Base-by-base conservation (phyloP, 495 filamentous ascomycete genomes). In the Annulohypoxylon bovei region DNA sequence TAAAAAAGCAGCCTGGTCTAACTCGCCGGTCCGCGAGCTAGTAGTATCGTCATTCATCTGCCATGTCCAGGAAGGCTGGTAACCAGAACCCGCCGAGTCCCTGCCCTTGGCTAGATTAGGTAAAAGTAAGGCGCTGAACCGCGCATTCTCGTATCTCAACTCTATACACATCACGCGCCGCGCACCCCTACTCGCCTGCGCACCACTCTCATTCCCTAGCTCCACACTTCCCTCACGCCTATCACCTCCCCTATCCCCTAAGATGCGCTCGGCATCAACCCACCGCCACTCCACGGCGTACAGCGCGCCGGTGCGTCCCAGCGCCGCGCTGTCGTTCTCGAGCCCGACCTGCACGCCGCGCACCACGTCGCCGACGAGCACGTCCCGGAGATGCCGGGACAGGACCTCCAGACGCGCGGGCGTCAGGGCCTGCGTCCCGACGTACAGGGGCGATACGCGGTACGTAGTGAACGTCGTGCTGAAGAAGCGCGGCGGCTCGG, bases 381-480 rank as follows among this genome's bases (percentile, higher is more conserved):
- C 71, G 23, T 84, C 82, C 7, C 83, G 77, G 2, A 85, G 68
- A 0, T 79, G 73, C 1, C 76, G 75, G 0, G 83, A 76, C 9
- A 84, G 69, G 1, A 68, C 33, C 11, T 76, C 71, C 6, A 85
- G 74, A 0, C 79, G 71, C 1, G 37, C 25, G 0, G 56, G 30
- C 0, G 67, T 73, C 6, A 82, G 59, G 2, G 60, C 28, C 8
- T 79, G 70, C 1, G 64, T 46, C 20, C 78, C 81, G n/a, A 81
- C 22, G 71, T 81, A 76, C 0, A 85, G 74, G 0, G 82, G 82
- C 0, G 82, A 84, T 6, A 80, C 77, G 40, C 83, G 81, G 64
- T 83, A 80, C 20, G 79, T 76, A 1, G 82, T 82, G 60, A 85
- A 84, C 25, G 80, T 84, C 0, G 81, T 84, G 71, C 81, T 82